Evolutionary conservation across 257 asterid species (phyloP), one percentile per base, ranked within the genome.

Genomic region (Nemophila menziesii): DNA sequence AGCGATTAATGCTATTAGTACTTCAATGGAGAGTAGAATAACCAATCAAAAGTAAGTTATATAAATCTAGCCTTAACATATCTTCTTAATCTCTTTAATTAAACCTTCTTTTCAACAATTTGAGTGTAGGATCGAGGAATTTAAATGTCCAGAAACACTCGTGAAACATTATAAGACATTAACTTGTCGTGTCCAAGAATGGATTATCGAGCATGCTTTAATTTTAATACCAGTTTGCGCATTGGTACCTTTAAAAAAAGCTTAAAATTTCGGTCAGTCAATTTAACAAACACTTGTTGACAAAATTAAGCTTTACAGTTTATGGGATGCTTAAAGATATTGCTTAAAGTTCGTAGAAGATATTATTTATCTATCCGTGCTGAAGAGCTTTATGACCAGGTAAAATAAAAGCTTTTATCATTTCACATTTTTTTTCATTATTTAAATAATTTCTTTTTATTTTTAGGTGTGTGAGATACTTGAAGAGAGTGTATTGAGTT

Each of bases 381-480:
- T 40, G 97, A 87, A 63, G 70, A 75, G 52, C 66, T 79, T 48
- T 87, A 87, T 61, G 72, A 65, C 49, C 78, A 79, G 93, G 97
- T 79, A 70, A 48, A n/a, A n/a, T n/a, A n/a, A n/a, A n/a, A n/a
- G n/a, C n/a, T n/a, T n/a, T n/a, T n/a, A n/a, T n/a, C n/a, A n/a
- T n/a, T n/a, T n/a, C n/a, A n/a, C n/a, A n/a, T n/a, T n/a, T n/a
- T n/a, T n/a, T n/a, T n/a, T n/a, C n/a, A n/a, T n/a, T n/a, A n/a
- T n/a, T n/a, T n/a, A n/a, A n/a, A n/a, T n/a, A n/a, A n/a, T n/a
- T n/a, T n/a, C n/a, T n/a, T n/a, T n/a, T n/a, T n/a, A n/a, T n/a
- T n/a, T n/a, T n/a, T 54, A 87, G 97, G 93, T 74, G 24, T 87
- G 97, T 50, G 79, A 82, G 22, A 58, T 82, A 52, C 92, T 87